Evolutionary conservation across 2,329 filamentous ascomycete genomes (phyloP), one percentile per base, ranked within the genome.

Genomic region (Fusarium penzigii): DNA sequence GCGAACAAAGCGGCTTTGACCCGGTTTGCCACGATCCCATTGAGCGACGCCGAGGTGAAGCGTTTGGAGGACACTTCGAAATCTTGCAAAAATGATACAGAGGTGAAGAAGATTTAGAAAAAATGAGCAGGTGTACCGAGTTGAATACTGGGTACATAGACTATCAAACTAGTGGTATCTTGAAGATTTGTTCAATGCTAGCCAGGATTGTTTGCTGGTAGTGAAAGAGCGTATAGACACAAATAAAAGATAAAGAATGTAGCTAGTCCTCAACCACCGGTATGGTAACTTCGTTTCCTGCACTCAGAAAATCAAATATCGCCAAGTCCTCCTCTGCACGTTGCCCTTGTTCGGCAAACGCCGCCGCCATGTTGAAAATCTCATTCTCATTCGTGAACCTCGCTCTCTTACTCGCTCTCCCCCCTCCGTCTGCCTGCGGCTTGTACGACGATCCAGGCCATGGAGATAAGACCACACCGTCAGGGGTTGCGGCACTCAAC

Each of bases 311-410:
- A 36, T 65, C 62, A 36, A 65, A 65, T 7, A 58, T 56, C 14
- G 62, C 58, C 16, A 65, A 39, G n/a, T 65, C 63, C 5, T 65
- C 60, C 16, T 63, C 61, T 8, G 51, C 34, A 6, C 59, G 48
- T 13, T 51, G 46, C 8, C 44, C 42, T 17, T 59, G 61, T 17
- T 65, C 60, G 10, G 53, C 34, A 48, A 62, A 65, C 7, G 45
- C 53, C 20, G 58, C 16, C 20, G 63, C 47, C 32, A 63, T 57
- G 17, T 65, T 58, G 29, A 65, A 57, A 10, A 63, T 34, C 7
- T 65, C 63, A 8, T 58, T 46, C 10, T 62, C 58, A 14, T 55
- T 61, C 9, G 58, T 49, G 5, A 65, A 34, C 25, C 60, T 55
- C 10, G 55, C 55, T 13, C 60, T 61, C 29, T 65, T 65, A 2